Conservation (phyloP, 2,329 filamentous ascomycete genomes). For the Scedosporium dehoogii region DNA sequence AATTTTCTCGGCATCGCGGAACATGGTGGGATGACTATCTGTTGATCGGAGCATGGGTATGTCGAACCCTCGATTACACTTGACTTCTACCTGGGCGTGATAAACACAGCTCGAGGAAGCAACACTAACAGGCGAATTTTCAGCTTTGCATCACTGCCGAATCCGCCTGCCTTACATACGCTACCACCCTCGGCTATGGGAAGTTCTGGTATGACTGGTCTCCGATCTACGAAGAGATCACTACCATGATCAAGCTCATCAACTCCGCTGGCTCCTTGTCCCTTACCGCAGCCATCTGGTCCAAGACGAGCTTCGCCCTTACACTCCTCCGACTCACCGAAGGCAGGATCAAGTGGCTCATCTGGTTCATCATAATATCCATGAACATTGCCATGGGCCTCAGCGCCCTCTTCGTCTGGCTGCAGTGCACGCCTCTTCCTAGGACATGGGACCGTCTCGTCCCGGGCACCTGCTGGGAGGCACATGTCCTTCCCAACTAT, state of each 20-base stretch:
- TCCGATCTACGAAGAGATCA: neutral
- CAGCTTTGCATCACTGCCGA: conserved; percentile 10
- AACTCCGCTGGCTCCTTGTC: conserved; percentile 14
- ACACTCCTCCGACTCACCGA: conserved; percentile 18
- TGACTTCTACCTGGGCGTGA: neutral
- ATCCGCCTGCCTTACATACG: conserved; percentile 6
- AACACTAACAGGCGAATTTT: neutral
- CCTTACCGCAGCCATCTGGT: conserved; percentile 17
- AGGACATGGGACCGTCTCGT: conserved; percentile 15
- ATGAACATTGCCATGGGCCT: conserved; percentile 15
- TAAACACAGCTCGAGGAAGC: neutral
- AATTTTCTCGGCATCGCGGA: conserved; percentile 13
- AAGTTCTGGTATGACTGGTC: conserved; percentile 10
- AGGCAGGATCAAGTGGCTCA: conserved; percentile 9
- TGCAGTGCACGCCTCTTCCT: conserved; percentile 12
- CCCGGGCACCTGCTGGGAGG: conserved; percentile 19
- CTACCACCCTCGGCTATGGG: conserved; percentile 10
- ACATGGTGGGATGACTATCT: conserved; percentile 20
- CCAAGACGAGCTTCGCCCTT: conserved; percentile 21
- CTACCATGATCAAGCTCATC: conserved; percentile 7
- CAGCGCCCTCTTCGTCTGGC: conserved; percentile 14
- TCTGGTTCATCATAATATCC: conserved; percentile 17
- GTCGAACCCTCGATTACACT: conserved; percentile 8
- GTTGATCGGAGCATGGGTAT: conserved; percentile 16
- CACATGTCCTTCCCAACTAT: conserved; percentile 6